These are phyloP conservation scores for Prunus mira DNA, from an alignment of 306 rosid species.

Conservation along the genomic window DNA sequence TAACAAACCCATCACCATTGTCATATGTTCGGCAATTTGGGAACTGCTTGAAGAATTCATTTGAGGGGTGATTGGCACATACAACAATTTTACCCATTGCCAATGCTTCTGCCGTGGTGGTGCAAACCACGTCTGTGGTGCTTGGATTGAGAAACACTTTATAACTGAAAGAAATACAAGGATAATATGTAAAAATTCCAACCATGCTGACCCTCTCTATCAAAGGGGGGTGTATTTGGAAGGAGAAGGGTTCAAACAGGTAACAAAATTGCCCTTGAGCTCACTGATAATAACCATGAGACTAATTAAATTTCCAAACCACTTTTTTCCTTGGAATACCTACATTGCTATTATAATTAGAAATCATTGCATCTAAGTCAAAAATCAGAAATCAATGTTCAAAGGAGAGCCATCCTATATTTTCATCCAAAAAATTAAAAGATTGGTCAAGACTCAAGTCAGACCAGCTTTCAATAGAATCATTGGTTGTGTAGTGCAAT, in stretches of 20 bases:
- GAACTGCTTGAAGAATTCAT: conserved; percentile 94
- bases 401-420: not conserved
- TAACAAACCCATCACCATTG: conserved; percentile 48
- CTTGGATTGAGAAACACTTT: conserved; percentile 94
- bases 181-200: conserved; percentile 13
- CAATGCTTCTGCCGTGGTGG: conserved; percentile 97
- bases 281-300: not conserved
- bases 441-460: not conserved
- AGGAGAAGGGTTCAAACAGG: not conserved
- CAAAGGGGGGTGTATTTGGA: not conserved
- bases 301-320: not conserved
- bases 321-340: not conserved
- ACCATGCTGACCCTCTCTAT: conserved; percentile 12
- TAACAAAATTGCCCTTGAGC: not conserved
- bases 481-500: not conserved
- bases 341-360: not conserved
- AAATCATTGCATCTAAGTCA: not conserved
- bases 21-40: conserved; percentile 72
- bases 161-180: conserved; percentile 50
- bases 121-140: conserved; percentile 95
- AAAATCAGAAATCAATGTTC: not conserved
- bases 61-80: conserved; percentile 86
- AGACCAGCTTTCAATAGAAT: not conserved
- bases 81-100: conserved; percentile 90
- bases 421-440: not conserved